These are phyloP conservation scores for Odontarrhena argentea DNA, from an alignment of 345 rosid genomes.

Conservation along the genomic window DNA sequence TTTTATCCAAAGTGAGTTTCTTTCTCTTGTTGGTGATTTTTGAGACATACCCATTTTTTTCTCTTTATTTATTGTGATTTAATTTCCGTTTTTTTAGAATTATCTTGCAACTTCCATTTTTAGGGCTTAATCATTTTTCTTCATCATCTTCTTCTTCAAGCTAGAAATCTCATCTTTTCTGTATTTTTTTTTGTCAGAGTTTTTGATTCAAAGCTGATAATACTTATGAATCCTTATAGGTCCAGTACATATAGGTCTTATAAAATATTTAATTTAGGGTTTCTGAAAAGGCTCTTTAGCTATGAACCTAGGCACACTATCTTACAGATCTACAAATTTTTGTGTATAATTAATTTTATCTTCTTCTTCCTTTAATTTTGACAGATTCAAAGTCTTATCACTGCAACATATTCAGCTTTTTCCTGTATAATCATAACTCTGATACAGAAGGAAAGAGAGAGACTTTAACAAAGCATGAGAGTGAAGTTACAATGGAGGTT, in stretches of 20 bases:
- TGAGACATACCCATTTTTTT: slow-evolving; percentile 34
- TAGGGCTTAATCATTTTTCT: slow-evolving; percentile 29
- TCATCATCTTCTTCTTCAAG: slow-evolving; percentile 14
- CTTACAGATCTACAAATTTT: slow-evolving; percentile 36
- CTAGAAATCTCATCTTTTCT: background rate
- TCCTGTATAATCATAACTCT: slow-evolving; percentile 46
- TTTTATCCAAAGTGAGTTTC: slow-evolving; percentile 39
- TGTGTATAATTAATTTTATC: slow-evolving; percentile 20
- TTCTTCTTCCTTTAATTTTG: slow-evolving; percentile 30
- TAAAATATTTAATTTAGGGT: slow-evolving; percentile 33
- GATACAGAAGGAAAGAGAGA: slow-evolving; percentile 51
- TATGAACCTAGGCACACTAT: slow-evolving; percentile 32
- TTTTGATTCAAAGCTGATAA: background rate
- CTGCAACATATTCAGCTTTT: slow-evolving; percentile 64
- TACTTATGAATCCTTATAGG: background rate
- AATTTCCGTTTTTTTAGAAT: background rate
- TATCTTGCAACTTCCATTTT: slow-evolving; percentile 18
- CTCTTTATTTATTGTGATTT: slow-evolving; percentile 20
- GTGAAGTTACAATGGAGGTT: slow-evolving; percentile 67
- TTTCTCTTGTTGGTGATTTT: slow-evolving; percentile 40
- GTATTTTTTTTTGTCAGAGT: slow-evolving; percentile 14
- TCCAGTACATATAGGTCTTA: background rate
- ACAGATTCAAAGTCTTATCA: slow-evolving; percentile 47
- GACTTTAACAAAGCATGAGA: slow-evolving; percentile 66
- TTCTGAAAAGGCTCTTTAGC: slow-evolving; percentile 40